Conservation (phyloP, 208 protist species). For the Crithidia sp. region DNA sequence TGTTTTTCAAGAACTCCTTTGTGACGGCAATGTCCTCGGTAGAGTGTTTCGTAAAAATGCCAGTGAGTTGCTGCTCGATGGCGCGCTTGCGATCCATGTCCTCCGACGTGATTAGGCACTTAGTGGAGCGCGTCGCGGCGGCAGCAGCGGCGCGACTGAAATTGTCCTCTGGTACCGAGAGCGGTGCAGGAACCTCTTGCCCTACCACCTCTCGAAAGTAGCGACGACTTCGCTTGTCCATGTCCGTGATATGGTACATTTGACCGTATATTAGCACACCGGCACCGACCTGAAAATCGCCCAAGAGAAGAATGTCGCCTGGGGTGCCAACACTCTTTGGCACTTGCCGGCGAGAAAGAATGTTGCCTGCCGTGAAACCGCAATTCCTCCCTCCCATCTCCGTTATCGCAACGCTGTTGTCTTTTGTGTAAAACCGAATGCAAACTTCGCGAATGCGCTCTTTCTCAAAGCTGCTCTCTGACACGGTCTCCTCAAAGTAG, state of each 20-base stretch:
- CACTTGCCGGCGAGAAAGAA: conserved; percentile 83
- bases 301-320: conserved; percentile 57
- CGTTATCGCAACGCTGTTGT: conserved; percentile 81
- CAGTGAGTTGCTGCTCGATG: conserved; percentile 84
- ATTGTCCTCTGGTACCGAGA: conserved; percentile 53
- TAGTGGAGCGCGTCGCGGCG: conserved; percentile 27
- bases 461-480: conserved; percentile 60
- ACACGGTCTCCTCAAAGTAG: conserved; percentile 79
- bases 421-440: conserved; percentile 78
- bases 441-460: conserved; percentile 74
- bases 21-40: conserved; percentile 84
- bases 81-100: conserved; percentile 88
- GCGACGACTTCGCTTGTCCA: conserved; percentile 75
- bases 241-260: conserved; percentile 80
- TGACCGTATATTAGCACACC: conserved; percentile 75
- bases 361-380: conserved; percentile 69
- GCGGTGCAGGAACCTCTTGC: conserved; percentile 40
- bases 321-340: conserved; percentile 55
- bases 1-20: conserved; percentile 86
- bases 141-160: conserved; percentile 38
- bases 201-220: conserved; percentile 69
- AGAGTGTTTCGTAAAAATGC: conserved; percentile 90
- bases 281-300: conserved; percentile 79
- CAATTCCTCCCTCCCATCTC: conserved; percentile 76
- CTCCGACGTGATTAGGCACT: conserved; percentile 72